Percentiles rank a stretch among this genome's conserved stretches.
These are phyloP conservation scores for Neurospora africana DNA, from an alignment of 495 filamentous ascomycete species.

Conservation along the genomic window DNA sequence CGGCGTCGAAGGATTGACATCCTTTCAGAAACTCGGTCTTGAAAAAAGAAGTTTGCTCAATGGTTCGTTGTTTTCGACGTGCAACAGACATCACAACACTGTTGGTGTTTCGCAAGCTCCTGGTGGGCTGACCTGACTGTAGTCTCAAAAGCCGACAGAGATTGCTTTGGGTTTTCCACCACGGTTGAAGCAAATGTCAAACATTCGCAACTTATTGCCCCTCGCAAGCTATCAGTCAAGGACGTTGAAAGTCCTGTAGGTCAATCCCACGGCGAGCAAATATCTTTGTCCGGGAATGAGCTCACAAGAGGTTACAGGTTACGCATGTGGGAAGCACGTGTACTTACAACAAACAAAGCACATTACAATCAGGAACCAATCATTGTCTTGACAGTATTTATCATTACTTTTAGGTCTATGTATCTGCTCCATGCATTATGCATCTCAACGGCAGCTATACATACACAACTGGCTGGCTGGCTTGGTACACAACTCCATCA, in stretches of 20 bases:
- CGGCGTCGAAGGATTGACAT: neutral
- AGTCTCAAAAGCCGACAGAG: neutral
- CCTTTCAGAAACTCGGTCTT: neutral
- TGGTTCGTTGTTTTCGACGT: neutral
- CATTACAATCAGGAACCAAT: neutral
- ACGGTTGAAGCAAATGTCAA: neutral
- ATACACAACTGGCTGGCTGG: neutral
- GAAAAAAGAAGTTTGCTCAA: neutral
- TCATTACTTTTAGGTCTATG: neutral
- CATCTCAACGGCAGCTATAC: neutral
- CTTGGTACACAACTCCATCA: neutral
- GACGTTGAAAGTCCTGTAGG: neutral
- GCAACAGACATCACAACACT: neutral
- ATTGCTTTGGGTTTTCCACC: neutral
- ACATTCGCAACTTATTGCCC: neutral
- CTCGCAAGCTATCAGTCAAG: neutral
- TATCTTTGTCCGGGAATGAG: neutral
- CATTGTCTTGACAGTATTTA: neutral
- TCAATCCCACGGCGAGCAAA: neutral
- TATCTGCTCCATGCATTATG: neutral
- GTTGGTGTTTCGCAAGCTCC: neutral
- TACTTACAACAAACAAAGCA: neutral
- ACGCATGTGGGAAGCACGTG: neutral
- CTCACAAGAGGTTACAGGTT: neutral
- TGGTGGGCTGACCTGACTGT: neutral